Conservation (phyloP, 441 rosid genomes). For the Croton setiger region DNA sequence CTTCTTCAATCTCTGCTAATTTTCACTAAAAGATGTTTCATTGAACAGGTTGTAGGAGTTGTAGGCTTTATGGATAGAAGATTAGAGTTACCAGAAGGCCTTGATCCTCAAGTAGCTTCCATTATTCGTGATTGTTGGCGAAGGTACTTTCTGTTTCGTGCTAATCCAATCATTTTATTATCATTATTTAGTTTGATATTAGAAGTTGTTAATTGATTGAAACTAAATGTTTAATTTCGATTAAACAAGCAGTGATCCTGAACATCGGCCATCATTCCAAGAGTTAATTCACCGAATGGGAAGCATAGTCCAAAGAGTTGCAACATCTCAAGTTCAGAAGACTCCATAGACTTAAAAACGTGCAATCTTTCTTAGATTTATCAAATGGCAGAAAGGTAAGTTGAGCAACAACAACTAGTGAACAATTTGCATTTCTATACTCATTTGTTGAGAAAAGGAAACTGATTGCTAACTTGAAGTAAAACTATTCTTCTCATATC, state of each 20-base stretch:
- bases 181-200: neutral
- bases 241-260: constrained; percentile 50
- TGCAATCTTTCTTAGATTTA: neutral
- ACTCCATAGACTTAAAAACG: constrained; percentile 4
- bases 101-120: constrained; percentile 57
- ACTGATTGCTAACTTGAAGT: neutral
- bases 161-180: neutral
- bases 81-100: constrained; percentile 61
- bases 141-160: constrained; percentile 33
- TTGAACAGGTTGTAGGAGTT: constrained; percentile 60
- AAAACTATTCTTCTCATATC: neutral
- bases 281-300: constrained; percentile 57
- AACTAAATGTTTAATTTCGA: neutral
- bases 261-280: constrained; percentile 70
- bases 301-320: constrained; percentile 33
- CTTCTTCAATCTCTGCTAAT: neutral
- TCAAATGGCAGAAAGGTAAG: too few species aligned
- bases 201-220: neutral
- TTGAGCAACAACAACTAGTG: neutral
- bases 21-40: constrained; percentile 3
- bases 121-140: constrained; percentile 70
- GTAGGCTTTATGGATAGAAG: constrained; percentile 92
- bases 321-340: constrained; percentile 18
- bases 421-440: neutral
- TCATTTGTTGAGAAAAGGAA: neutral